phyloP scores from a whole-genome alignment of 2,329 filamentous ascomycete genomes.

The Alternaria dauci region DNA sequence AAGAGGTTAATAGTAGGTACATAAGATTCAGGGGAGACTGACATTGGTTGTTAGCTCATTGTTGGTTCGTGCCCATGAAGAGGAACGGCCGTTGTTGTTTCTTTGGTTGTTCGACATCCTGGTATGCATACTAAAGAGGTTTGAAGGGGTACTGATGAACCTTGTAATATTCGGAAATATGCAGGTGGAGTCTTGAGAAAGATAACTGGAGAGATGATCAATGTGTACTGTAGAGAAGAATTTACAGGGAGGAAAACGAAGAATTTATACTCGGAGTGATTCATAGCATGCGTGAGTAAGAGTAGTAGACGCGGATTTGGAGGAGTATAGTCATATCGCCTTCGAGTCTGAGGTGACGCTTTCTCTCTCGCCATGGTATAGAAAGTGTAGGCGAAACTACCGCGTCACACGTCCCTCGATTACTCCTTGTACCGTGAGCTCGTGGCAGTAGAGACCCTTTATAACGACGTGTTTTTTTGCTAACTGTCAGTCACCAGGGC shows the following conservation, averaged over 20 bases:
- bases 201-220: not conserved
- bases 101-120: not conserved
- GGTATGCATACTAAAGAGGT: not conserved
- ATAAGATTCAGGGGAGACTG: not conserved
- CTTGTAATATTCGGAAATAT: not conserved
- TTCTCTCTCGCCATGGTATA: not conserved
- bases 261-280: not conserved
- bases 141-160: not conserved
- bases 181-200: too few species aligned
- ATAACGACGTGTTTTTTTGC: not conserved
- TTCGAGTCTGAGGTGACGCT: not conserved
- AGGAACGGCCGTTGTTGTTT: not conserved
- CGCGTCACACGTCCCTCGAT: not conserved
- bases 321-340: not conserved
- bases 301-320: not conserved
- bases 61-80: not conserved
- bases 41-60: not conserved
- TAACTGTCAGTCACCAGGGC: not conserved
- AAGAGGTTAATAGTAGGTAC: not conserved
- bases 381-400: not conserved
- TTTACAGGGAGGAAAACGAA: not conserved
- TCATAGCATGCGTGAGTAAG: too few species aligned
- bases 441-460: not conserved
- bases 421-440: not conserved
- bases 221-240: not conserved